Percentiles rank a stretch among this genome's conserved stretches.
These are phyloP conservation scores for Fusarium pseudocircinatum DNA, from an alignment of 2,329 filamentous ascomycete genomes.

Conservation along the genomic window DNA sequence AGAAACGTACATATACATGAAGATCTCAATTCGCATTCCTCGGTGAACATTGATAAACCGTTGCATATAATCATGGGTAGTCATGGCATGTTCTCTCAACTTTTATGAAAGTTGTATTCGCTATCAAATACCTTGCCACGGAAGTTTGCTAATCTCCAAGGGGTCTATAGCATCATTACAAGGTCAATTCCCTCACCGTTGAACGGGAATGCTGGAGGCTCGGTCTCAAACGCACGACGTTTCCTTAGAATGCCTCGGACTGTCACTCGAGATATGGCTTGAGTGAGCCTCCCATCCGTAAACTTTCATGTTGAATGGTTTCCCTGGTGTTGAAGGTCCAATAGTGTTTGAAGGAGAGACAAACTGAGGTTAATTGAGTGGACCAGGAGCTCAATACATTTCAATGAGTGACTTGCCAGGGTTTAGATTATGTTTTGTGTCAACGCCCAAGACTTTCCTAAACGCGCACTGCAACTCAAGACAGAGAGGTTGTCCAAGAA, in stretches of 20 bases:
- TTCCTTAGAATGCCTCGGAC: constrained; percentile 16
- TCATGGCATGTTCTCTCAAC: neutral
- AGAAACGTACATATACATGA: constrained; percentile 21
- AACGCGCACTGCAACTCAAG: neutral
- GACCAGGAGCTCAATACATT: constrained; percentile 25
- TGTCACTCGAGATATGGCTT: neutral
- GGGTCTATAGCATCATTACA: neutral
- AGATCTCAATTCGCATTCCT: neutral
- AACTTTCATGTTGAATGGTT: neutral
- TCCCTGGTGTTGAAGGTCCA: neutral
- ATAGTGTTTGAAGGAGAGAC: constrained; percentile 30
- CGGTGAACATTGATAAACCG: neutral
- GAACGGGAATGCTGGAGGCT: constrained; percentile 12
- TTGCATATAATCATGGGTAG: neutral
- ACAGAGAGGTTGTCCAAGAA: neutral
- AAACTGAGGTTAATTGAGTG: constrained; percentile 16
- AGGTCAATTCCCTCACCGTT: neutral
- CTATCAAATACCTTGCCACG: neutral
- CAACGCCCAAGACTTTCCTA: constrained; percentile 13
- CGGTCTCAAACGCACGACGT: constrained; percentile 14
- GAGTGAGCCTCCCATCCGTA: neutral
- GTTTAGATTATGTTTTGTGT: constrained; percentile 7
- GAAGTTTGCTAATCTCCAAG: neutral
- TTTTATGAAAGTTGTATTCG: neutral
- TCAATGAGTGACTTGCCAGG: neutral